Percentiles rank a stretch among this genome's conserved stretches.
Evolutionary conservation across 2,329 filamentous ascomycete species (phyloP).

Genomic region (Aspergillus calidoustus): DNA sequence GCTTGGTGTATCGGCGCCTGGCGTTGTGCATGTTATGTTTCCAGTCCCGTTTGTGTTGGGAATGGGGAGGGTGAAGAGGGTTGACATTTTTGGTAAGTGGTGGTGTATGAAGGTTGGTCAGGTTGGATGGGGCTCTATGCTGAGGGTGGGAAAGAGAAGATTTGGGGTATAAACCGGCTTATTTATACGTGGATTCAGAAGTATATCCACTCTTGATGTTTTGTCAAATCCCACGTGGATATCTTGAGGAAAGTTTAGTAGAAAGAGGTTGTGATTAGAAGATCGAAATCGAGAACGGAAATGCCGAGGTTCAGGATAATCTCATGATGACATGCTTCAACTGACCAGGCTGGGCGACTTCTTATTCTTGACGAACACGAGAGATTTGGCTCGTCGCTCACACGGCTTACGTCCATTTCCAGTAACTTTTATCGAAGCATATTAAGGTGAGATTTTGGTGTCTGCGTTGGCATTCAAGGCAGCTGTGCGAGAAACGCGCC

Average conservation of each 20-base stretch:
- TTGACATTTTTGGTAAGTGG: constrained; percentile 9
- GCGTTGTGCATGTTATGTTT: constrained; percentile 65
- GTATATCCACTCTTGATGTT: neutral
- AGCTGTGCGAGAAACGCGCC: neutral
- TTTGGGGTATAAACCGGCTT: neutral
- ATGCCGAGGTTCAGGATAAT: constrained; percentile 9
- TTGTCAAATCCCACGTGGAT: neutral
- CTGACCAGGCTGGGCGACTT: neutral
- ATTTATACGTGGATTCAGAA: neutral
- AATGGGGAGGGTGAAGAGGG: constrained; percentile 66
- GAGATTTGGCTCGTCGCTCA: neutral
- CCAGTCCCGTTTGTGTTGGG: constrained; percentile 55
- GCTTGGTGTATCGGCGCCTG: constrained; percentile 37
- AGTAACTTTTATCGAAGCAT: neutral
- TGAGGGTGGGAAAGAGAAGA: no score
- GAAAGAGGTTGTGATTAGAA: neutral
- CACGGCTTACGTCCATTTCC: neutral
- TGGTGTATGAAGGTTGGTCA: no score
- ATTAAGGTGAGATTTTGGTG: neutral
- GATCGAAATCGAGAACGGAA: neutral
- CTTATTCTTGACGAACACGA: neutral
- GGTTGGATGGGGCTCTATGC: neutral
- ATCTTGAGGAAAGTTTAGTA: neutral
- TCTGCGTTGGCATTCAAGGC: neutral
- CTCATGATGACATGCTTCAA: constrained; percentile 1